Evolutionary conservation across 139 green algal species (phyloP).

Genomic region (Zygnema cylindricum): DNA sequence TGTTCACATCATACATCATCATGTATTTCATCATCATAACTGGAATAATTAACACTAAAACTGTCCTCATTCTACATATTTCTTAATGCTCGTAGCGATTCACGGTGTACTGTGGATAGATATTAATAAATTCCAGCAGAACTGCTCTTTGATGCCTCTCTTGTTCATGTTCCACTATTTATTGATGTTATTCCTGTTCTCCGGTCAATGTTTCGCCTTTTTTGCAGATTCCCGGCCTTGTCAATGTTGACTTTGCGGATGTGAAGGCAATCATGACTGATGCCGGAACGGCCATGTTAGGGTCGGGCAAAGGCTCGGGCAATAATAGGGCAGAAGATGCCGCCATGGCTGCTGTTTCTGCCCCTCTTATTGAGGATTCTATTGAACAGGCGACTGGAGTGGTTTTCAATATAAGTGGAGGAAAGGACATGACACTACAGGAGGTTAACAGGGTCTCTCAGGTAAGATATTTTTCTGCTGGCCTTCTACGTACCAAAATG

Average conservation of each 20-base stretch:
- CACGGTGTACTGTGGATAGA: too few species aligned
- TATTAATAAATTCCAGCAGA: too few species aligned
- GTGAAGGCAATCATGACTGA: slow-evolving; percentile 96
- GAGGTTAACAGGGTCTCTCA: slow-evolving; percentile 86
- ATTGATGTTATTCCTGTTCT: neutral
- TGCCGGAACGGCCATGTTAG: slow-evolving; percentile 92
- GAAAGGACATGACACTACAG: slow-evolving; percentile 87
- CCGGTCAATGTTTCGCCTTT: too few species aligned
- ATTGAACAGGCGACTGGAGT: slow-evolving; percentile 93
- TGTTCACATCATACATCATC: too few species aligned
- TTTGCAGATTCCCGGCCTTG: slow-evolving; percentile 84
- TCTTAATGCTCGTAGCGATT: too few species aligned
- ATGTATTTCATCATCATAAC: too few species aligned
- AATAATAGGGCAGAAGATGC: slow-evolving; percentile 77
- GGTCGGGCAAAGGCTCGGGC: slow-evolving; percentile 70
- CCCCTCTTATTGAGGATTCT: slow-evolving; percentile 92
- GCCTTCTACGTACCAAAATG: neutral
- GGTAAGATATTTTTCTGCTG: slow-evolving; percentile 3
- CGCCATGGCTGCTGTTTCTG: slow-evolving; percentile 80
- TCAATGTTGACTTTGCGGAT: slow-evolving; percentile 99
- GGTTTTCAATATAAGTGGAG: slow-evolving; percentile 97
- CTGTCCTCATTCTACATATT: too few species aligned
- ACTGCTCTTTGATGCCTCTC: neutral
- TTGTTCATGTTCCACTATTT: neutral
- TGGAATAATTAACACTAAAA: too few species aligned